A percentile compares a stretch with the other conserved stretches of the same genome.
phyloP scores from a whole-genome alignment of 2,329 filamentous ascomycete genomes.

The Penicillium fuscoglaucum region DNA sequence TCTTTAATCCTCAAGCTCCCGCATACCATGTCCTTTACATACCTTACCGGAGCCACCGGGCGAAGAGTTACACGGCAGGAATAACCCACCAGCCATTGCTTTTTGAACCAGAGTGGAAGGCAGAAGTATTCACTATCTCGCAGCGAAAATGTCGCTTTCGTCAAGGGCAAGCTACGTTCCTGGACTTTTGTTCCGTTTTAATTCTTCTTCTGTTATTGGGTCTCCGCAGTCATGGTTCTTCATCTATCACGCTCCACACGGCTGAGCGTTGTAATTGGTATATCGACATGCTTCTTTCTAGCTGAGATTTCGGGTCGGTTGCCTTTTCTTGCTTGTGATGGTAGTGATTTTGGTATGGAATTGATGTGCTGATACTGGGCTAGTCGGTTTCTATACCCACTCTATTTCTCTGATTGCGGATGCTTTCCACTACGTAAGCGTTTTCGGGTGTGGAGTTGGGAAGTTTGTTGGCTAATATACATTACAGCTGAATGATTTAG shows the following conservation, averaged over 20 bases:
- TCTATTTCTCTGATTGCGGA: slow-evolving; percentile 74
- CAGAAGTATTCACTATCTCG: neutral
- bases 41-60: slow-evolving; percentile 3
- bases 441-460: neutral
- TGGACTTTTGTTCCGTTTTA: neutral
- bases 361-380: slow-evolving; percentile 4
- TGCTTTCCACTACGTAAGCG: slow-evolving; percentile 72
- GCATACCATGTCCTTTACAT: slow-evolving; percentile 15
- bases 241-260: slow-evolving; percentile 33
- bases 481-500: slow-evolving; percentile 65
- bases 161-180: neutral
- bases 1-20: neutral
- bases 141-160: neutral
- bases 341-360: neutral
- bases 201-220: neutral
- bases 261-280: slow-evolving; percentile 31
- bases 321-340: neutral
- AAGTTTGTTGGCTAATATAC: slow-evolving; percentile 11
- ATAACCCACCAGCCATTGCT: slow-evolving; percentile 7
- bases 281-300: slow-evolving; percentile 35
- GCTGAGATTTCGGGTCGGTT: slow-evolving; percentile 33
- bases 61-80: slow-evolving; percentile 16
- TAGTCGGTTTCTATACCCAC: slow-evolving; percentile 67
- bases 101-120: slow-evolving; percentile 5
- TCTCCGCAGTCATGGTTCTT: slow-evolving; percentile 23